Base-by-base conservation (phyloP, 2,329 filamentous ascomycete species). In the Chalaropsis ovoidea region DNA sequence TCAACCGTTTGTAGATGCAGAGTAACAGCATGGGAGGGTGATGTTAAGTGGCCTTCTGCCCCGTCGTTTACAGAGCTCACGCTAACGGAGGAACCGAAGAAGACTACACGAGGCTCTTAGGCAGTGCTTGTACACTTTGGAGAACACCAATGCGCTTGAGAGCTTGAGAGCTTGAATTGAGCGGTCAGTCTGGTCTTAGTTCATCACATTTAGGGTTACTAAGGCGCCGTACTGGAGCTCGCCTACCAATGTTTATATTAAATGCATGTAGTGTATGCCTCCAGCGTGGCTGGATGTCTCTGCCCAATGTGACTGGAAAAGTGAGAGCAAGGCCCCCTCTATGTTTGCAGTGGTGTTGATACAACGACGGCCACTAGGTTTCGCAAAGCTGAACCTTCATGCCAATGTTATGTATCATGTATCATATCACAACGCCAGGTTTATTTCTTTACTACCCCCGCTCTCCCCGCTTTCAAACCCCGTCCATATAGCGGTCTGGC, bases 221-320 rank as follows among this genome's bases (percentile, higher is more conserved):
- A 19, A 35, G 24, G 13, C 10, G 27, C 6, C 11, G 15, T 17
- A 35, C 52, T 35, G 27, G 52, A 35, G 24, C 8, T 56, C 52
- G 52, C 27, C 52, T 35, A 56, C 52, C 7, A n/a, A n/a, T 31
- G 11, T 31, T 56, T 56, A 56, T 56, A 56, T 56, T 56, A 56
- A 56, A 35, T 27, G 52, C 24, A 35, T 39, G 17, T 56, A 35
- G 52, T 56, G 24, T 31, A 56, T 35, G 31, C 7, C 27, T 11
- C 7, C 22, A 24, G 11, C 17, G 24, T 56, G 52, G 52, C 52
- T 56, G 52, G 52, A 10, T 56, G 52, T 56, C 27, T 56, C 52
- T 56, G 52, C 24, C 17, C 17, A n/a, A 56, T 56, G 27, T 56
- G 52, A 56, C 17, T 35, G 17, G 7, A 2, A 17, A 17, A 10